phyloP scores from a whole-genome alignment of 2,329 filamentous ascomycete species.

The Paecilomyces sp. region DNA sequence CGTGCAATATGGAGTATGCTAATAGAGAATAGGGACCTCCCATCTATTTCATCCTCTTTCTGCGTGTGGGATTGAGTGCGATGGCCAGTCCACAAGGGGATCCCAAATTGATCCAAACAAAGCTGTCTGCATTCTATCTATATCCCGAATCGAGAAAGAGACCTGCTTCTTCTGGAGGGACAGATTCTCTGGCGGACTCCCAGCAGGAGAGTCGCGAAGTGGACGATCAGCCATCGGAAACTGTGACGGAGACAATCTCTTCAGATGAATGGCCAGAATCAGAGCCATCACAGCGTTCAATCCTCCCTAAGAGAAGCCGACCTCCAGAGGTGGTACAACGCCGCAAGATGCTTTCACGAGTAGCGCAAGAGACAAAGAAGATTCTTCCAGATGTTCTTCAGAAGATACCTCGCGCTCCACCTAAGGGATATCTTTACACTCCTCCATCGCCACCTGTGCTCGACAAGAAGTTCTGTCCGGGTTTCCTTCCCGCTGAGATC shows the following conservation, averaged over 20 bases:
- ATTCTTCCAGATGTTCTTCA: conserved; percentile 43
- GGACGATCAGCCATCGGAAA: conserved; percentile 1
- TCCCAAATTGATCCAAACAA: conserved; percentile 10
- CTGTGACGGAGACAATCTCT: background rate
- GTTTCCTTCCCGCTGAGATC: conserved; percentile 28
- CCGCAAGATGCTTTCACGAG: conserved; percentile 27
- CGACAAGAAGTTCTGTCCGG: conserved; percentile 37
- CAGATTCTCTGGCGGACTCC: background rate
- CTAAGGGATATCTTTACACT: conserved; percentile 32
- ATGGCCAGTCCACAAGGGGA: conserved; percentile 4
- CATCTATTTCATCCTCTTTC: background rate
- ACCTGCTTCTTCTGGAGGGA: background rate
- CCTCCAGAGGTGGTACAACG: conserved; percentile 1
- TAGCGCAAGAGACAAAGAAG: conserved; percentile 42
- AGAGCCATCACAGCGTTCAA: background rate
- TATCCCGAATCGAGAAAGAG: conserved; percentile 3
- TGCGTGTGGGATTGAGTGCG: background rate
- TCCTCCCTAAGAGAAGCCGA: background rate
- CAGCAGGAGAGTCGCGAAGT: background rate
- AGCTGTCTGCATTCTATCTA: conserved; percentile 10
- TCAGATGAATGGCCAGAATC: background rate
- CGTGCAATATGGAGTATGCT: background rate
- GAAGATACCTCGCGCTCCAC: conserved; percentile 35
- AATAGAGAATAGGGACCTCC: background rate
- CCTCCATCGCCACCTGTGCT: conserved; percentile 34